Conservation (phyloP, 1,284 basidiomycete species). For the Ganoderma leucocontextum region DNA sequence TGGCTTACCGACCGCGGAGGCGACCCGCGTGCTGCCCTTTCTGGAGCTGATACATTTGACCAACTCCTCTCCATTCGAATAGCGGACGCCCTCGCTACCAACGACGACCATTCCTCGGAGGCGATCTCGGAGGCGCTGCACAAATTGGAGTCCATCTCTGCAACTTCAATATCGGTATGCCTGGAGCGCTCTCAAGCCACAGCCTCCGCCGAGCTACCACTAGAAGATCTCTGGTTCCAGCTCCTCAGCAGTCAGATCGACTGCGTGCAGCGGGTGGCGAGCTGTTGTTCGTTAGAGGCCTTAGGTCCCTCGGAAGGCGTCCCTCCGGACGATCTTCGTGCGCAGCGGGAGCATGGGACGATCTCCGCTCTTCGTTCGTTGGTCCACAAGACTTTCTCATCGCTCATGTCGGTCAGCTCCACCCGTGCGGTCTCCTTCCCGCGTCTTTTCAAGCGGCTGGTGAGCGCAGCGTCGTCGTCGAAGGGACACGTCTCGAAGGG, state of each 20-base stretch:
- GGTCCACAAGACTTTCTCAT: constrained; percentile 87
- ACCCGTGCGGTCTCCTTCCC: constrained; percentile 91
- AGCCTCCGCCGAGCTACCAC: constrained; percentile 54
- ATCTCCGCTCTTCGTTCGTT: constrained; percentile 72
- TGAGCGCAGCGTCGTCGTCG: constrained; percentile 72
- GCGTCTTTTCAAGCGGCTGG: constrained; percentile 88
- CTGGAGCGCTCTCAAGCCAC: constrained; percentile 63
- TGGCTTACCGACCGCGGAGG: constrained; percentile 83
- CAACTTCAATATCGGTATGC: constrained; percentile 73
- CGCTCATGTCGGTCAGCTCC: constrained; percentile 85
- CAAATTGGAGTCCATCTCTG: constrained; percentile 62
- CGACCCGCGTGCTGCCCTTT: constrained; percentile 70
- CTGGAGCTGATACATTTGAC: constrained; percentile 71
- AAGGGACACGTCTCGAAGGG: constrained; percentile 54
- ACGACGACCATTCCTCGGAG: constrained; percentile 37
- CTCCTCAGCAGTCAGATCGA: constrained; percentile 85
- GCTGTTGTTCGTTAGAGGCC: constrained; percentile 45
- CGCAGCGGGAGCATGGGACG: constrained; percentile 41
- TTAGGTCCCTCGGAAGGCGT: constrained; percentile 33
- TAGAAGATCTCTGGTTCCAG: constrained; percentile 93
- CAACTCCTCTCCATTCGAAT: constrained; percentile 62
- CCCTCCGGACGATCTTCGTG: constrained; percentile 33
- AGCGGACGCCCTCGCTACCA: constrained; percentile 49
- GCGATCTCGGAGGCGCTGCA: constrained; percentile 45
- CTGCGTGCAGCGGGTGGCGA: constrained; percentile 76